Evolutionary conservation across 2,329 filamentous ascomycete genomes (phyloP).

Genomic region (Ramichloridium luteum): DNA sequence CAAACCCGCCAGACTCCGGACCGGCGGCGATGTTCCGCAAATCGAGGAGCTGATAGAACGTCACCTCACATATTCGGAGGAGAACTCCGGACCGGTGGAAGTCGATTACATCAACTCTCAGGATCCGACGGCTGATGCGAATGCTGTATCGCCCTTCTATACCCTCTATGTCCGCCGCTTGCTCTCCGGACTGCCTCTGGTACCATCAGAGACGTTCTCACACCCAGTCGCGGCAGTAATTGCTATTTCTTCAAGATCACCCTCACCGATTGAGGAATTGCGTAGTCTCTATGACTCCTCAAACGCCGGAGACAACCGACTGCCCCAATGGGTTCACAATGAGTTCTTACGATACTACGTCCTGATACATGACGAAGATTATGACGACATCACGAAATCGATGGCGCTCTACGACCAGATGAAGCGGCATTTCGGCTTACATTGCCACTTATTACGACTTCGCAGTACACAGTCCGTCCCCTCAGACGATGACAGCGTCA

Average conservation of each 20-base stretch:
- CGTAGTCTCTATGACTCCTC: slow-evolving; percentile 73
- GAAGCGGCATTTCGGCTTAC: slow-evolving; percentile 94
- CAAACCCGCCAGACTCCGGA: slow-evolving; percentile 28
- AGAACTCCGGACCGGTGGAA: slow-evolving; percentile 27
- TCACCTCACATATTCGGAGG: slow-evolving; percentile 65
- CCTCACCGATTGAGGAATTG: slow-evolving; percentile 73
- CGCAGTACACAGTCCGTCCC: slow-evolving; percentile 74
- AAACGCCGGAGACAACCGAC: slow-evolving; percentile 58
- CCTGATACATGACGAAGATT: slow-evolving; percentile 89
- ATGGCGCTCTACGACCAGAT: slow-evolving; percentile 92
- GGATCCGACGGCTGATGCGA: slow-evolving; percentile 9
- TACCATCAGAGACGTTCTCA: slow-evolving; percentile 82
- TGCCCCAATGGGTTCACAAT: slow-evolving; percentile 78
- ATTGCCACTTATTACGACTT: slow-evolving; percentile 82
- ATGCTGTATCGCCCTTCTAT: slow-evolving; percentile 50
- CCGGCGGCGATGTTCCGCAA: slow-evolving; percentile 47
- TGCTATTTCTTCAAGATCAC: slow-evolving; percentile 81
- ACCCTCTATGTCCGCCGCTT: slow-evolving; percentile 72
- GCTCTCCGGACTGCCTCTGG: slow-evolving; percentile 64
- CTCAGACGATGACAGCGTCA: slow-evolving; percentile 81
- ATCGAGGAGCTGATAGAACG: slow-evolving; percentile 71
- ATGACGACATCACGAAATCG: slow-evolving; percentile 81
- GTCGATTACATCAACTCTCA: slow-evolving; percentile 34
- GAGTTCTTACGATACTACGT: slow-evolving; percentile 96
- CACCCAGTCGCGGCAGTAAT: slow-evolving; percentile 93